These are phyloP conservation scores for Rhodotorula sp. DNA, from an alignment of 1,284 basidiomycete species.

Conservation along the genomic window DNA sequence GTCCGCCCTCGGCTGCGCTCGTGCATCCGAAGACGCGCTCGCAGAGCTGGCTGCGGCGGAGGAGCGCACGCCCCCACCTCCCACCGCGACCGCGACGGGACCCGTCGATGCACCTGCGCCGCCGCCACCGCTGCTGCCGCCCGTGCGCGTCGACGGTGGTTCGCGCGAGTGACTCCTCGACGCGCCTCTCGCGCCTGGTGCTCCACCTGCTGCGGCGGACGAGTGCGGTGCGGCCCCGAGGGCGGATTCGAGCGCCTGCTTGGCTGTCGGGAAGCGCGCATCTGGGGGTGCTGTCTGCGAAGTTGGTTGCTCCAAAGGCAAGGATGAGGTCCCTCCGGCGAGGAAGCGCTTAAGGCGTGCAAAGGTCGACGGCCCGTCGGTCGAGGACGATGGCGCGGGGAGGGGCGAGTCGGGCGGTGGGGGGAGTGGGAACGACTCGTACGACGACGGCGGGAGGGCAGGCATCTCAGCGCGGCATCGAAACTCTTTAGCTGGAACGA, in stretches of 20 bases:
- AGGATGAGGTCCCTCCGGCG: background rate
- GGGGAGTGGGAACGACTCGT: conserved; percentile 17
- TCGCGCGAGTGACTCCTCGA: background rate
- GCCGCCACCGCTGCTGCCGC: too few relatives aligned
- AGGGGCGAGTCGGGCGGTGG: conserved; percentile 14
- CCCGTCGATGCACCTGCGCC: too few relatives aligned
- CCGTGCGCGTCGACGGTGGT: background rate
- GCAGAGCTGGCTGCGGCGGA: too few relatives aligned
- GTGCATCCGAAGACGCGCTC: background rate
- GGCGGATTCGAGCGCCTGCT: background rate
- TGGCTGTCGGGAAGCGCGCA: background rate
- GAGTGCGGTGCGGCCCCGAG: background rate
- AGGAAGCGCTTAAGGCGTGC: conserved; percentile 7
- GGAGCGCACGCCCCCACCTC: background rate
- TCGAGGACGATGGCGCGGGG: background rate
- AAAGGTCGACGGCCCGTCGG: background rate
- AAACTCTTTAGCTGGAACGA: background rate
- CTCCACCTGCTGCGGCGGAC: background rate
- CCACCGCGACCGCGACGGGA: too few relatives aligned
- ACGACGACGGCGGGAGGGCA: background rate
- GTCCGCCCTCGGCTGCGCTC: too few relatives aligned
- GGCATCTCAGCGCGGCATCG: background rate
- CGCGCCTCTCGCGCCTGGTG: background rate
- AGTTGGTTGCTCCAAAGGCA: too few relatives aligned
- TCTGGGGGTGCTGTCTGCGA: background rate